Percentiles rank a stretch among this genome's conserved stretches.
Conservation (phyloP, 495 filamentous ascomycete genomes). For the Margaritispora aquatica region DNA sequence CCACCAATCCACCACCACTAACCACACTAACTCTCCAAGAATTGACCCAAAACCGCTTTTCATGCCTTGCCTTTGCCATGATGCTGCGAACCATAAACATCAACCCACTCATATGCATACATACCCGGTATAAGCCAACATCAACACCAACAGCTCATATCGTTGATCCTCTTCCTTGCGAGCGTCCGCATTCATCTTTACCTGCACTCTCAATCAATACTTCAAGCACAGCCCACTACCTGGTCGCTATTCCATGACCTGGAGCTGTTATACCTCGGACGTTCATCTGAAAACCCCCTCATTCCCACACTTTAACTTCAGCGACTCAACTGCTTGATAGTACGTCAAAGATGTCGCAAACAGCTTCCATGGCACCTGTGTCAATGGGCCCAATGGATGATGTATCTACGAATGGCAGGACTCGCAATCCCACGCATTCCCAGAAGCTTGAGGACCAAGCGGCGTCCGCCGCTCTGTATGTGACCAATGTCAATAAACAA, state of each 20-base stretch:
- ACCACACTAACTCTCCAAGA: too few relatives aligned
- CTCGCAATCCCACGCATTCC: neutral
- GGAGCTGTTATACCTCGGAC: neutral
- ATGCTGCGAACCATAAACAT: neutral
- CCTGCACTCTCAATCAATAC: neutral
- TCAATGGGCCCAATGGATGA: constrained; percentile 10
- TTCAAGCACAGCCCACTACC: neutral
- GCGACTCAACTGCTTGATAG: neutral
- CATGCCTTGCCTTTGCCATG: neutral
- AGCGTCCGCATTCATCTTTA: neutral
- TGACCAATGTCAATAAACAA: constrained; percentile 27
- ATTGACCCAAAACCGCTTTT: too few relatives aligned
- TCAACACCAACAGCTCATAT: neutral
- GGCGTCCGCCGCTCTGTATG: constrained; percentile 36
- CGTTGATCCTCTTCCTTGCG: neutral
- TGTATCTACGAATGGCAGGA: neutral
- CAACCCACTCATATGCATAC: neutral
- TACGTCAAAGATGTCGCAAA: constrained; percentile 5
- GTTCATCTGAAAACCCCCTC: neutral
- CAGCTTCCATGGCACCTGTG: constrained; percentile 1
- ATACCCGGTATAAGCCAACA: neutral
- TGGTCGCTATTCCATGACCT: neutral
- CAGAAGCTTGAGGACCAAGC: constrained; percentile 28
- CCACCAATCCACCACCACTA: too few relatives aligned
- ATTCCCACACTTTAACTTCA: neutral